Evolutionary conservation across 2,329 filamentous ascomycete species (phyloP).

Genomic region (Sphaerostilbella broomeana): DNA sequence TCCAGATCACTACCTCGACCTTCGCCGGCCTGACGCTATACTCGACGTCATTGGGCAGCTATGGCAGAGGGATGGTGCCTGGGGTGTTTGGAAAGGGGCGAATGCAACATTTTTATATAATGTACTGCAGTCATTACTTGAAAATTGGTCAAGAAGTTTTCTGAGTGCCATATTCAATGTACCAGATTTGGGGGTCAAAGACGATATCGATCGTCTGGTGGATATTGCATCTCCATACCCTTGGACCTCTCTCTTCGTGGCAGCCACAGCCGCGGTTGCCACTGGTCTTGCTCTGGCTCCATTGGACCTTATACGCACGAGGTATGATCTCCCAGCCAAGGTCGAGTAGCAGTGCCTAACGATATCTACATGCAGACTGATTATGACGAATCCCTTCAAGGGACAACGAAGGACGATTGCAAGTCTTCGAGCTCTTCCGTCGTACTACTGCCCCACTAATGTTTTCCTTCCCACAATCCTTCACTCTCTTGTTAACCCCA

Average conservation of each 20-base stretch:
- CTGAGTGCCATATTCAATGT: constrained; percentile 87
- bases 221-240: constrained; percentile 73
- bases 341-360: background rate
- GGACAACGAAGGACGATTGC: constrained; percentile 72
- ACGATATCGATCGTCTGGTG: constrained; percentile 69
- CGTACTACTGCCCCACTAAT: constrained; percentile 62
- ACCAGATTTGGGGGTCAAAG: constrained; percentile 71
- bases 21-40: constrained; percentile 73
- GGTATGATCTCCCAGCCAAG: constrained; percentile 26
- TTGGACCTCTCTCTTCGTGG: constrained; percentile 70
- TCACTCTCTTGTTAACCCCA: constrained; percentile 75
- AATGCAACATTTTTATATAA: constrained; percentile 92
- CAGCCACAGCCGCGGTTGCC: constrained; percentile 55
- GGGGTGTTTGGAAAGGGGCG: constrained; percentile 90
- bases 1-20: constrained; percentile 54
- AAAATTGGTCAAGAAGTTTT: constrained; percentile 86
- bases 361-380: constrained; percentile 52
- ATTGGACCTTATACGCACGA: constrained; percentile 81
- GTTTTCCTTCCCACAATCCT: constrained; percentile 80
- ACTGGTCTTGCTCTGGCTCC: constrained; percentile 79
- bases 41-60: constrained; percentile 80
- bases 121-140: constrained; percentile 75
- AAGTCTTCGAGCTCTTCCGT: constrained; percentile 71
- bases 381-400: constrained; percentile 72
- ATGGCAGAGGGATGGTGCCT: constrained; percentile 82